phyloP scores from a whole-genome alignment of 163 green algal genomes.

The Coccomyxa subellipsoidea region DNA sequence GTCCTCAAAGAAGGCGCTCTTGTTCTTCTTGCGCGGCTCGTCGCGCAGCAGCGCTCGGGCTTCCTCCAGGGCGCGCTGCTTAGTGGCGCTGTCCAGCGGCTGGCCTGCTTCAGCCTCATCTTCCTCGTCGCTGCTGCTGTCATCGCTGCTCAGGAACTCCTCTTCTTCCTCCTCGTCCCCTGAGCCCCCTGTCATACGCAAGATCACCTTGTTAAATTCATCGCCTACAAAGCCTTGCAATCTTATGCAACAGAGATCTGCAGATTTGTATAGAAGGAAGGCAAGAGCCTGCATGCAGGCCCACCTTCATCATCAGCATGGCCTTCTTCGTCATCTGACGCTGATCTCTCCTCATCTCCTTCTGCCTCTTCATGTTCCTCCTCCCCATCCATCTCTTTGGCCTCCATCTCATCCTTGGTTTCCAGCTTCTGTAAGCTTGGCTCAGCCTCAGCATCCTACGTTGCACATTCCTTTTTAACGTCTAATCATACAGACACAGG shows the following conservation, averaged over 20 bases:
- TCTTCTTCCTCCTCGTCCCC: conserved; percentile 1
- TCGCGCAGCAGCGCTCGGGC: conserved; percentile 9
- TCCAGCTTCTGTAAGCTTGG: not conserved
- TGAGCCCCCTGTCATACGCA: too few species aligned
- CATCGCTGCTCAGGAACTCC: not conserved
- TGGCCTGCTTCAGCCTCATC: not conserved
- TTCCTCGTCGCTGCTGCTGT: conserved; percentile 10
- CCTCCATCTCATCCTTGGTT: not conserved
- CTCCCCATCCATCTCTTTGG: not conserved
- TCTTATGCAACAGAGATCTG: too few species aligned
- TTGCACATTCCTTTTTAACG: not conserved
- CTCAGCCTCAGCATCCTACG: not conserved
- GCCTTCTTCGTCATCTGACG: not conserved
- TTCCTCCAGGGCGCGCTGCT: conserved; percentile 8
- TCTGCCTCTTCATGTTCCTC: not conserved
- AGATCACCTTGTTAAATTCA: too few species aligned
- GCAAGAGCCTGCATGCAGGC: too few species aligned
- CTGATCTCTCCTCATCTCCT: not conserved
- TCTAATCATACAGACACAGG: too few species aligned
- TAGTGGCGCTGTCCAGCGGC: not conserved
- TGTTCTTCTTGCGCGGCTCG: not conserved
- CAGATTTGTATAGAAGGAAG: too few species aligned
- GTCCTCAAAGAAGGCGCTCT: not conserved
- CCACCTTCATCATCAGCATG: conserved; percentile 1
- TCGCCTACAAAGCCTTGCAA: too few species aligned